phyloP scores from a whole-genome alignment of 495 filamentous ascomycete genomes.

The Pseudevernia furfuracea region DNA sequence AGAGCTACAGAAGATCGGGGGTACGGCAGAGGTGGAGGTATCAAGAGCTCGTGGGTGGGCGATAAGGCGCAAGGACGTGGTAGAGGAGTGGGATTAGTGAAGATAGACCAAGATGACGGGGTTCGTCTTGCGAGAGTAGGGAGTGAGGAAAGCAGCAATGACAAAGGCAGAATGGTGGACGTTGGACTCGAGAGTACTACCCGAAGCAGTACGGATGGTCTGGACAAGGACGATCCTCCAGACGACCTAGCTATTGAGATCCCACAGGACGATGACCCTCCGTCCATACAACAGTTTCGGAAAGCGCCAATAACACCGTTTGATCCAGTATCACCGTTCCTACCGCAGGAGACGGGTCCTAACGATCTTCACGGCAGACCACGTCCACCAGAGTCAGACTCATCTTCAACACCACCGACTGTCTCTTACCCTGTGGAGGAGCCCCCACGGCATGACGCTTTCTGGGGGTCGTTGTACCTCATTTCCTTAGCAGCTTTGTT shows the following conservation, averaged over 20 bases:
- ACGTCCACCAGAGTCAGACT: constrained; percentile 38
- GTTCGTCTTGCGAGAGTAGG: constrained; percentile 26
- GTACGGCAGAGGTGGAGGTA: constrained; percentile 38
- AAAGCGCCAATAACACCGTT: constrained; percentile 39
- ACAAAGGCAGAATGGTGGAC: constrained; percentile 72
- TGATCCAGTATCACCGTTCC: constrained; percentile 33
- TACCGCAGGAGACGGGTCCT: constrained; percentile 43
- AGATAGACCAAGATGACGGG: constrained; percentile 30
- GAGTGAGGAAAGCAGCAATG: constrained; percentile 45
- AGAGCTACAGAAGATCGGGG: constrained; percentile 32
- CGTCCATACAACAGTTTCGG: constrained; percentile 78
- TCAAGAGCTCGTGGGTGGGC: constrained; percentile 49
- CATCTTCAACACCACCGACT: constrained; percentile 41
- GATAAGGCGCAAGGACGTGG: constrained; percentile 32
- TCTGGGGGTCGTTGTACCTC: constrained; percentile 87
- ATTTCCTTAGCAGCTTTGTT: constrained; percentile 76
- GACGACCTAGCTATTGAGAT: constrained; percentile 51
- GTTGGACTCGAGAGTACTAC: constrained; percentile 70
- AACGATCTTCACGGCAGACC: constrained; percentile 36
- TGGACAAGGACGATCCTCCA: constrained; percentile 51
- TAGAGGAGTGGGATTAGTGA: constrained; percentile 23
- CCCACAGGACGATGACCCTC: constrained; percentile 60
- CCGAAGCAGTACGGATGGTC: constrained; percentile 34
- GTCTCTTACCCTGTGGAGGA: constrained; percentile 40
- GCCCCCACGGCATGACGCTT: constrained; percentile 65